Conservation (phyloP, 257 asterid species). For the Avicennia marina region DNA sequence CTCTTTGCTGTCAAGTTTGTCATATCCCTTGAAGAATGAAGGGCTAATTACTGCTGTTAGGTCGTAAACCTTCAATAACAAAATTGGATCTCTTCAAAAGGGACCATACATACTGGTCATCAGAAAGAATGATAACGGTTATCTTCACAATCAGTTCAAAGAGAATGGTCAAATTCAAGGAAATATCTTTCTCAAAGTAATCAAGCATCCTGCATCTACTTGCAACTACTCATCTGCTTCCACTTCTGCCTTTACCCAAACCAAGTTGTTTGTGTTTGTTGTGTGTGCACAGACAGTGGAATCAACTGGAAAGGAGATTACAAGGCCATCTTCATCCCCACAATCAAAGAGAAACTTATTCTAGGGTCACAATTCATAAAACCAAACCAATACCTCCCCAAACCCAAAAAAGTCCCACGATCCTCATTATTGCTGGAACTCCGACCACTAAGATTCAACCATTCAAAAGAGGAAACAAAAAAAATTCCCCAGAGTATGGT, state of each 20-base stretch:
- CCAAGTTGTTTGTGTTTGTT: too few species aligned
- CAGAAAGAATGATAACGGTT: background rate
- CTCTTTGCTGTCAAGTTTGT: conserved; percentile 50
- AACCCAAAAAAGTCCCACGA: too few species aligned
- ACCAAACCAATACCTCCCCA: too few species aligned
- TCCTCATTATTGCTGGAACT: background rate
- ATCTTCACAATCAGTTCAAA: background rate
- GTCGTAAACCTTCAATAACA: conserved; percentile 74
- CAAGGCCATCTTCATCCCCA: too few species aligned
- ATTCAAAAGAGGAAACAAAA: background rate
- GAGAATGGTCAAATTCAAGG: conserved; percentile 6
- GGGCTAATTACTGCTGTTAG: conserved; percentile 67
- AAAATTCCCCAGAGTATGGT: background rate
- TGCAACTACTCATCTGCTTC: too few species aligned
- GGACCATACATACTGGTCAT: background rate
- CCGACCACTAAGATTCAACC: background rate
- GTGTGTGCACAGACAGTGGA: too few species aligned
- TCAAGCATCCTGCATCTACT: too few species aligned
- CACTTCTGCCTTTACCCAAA: too few species aligned
- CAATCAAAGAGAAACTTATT: too few species aligned
- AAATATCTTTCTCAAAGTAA: background rate
- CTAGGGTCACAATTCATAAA: too few species aligned
- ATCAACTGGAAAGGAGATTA: too few species aligned
- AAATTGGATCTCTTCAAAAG: conserved; percentile 24
- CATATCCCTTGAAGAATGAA: conserved; percentile 51